Percentiles rank a stretch among this genome's conserved stretches.
Conservation (phyloP, 331 rosid species). For the Malus hybrid region DNA sequence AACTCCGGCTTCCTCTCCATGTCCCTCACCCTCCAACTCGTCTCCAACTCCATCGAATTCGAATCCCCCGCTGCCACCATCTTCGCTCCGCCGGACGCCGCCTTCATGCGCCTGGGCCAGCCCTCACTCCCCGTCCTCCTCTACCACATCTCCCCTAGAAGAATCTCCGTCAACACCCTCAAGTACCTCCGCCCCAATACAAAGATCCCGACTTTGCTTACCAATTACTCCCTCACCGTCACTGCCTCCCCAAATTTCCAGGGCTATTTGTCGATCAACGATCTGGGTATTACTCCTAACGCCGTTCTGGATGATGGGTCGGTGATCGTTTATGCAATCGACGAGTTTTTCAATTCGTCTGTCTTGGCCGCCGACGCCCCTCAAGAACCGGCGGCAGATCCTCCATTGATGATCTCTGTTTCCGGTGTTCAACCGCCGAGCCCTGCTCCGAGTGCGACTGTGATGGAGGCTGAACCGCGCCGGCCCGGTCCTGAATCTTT, state of each 20-base stretch:
- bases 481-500: neutral
- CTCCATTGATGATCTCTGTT: neutral
- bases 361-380: neutral
- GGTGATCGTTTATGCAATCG: constrained; percentile 13
- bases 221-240: constrained; percentile 9
- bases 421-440: neutral
- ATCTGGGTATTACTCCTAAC: constrained; percentile 3
- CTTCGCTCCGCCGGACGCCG: constrained; percentile 26
- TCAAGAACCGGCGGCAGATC: neutral
- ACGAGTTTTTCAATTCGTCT: constrained; percentile 25
- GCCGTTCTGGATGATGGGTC: constrained; percentile 15
- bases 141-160: constrained; percentile 29
- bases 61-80: constrained; percentile 29
- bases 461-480: neutral
- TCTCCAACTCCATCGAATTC: constrained; percentile 5
- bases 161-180: constrained; percentile 22
- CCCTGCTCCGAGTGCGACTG: neutral
- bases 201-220: constrained; percentile 20
- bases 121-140: constrained; percentile 25
- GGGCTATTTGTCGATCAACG: constrained; percentile 9
- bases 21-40: constrained; percentile 32
- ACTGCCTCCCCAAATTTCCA: neutral
- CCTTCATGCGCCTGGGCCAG: constrained; percentile 25
- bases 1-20: constrained; percentile 33
- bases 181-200: constrained; percentile 16